A percentile compares a stretch with the other conserved stretches of the same genome.
phyloP scores from a whole-genome alignment of 306 rosid genomes.

The Vigna angularis region DNA sequence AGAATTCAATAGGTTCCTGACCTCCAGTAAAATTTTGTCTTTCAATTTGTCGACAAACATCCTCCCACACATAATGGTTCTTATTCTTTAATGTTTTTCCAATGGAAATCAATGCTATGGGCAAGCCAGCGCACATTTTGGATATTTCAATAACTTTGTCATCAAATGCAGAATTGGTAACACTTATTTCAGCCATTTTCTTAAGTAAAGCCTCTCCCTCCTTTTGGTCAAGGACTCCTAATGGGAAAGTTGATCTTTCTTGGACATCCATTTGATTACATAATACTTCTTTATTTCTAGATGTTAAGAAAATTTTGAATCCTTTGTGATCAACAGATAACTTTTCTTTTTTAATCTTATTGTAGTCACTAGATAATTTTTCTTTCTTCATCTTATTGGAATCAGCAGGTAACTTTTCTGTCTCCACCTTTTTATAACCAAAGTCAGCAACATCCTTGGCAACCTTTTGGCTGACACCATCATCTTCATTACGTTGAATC shows the following conservation, averaged over 20 bases:
- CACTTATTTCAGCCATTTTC: not conserved
- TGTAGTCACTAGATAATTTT: conserved; percentile 9
- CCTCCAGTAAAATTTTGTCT: not conserved
- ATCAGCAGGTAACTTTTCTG: not conserved
- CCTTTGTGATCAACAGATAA: not conserved
- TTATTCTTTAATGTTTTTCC: conserved; percentile 18
- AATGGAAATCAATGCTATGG: conserved; percentile 7
- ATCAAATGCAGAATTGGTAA: not conserved
- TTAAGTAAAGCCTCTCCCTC: conserved; percentile 21
- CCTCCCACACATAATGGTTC: conserved; percentile 13
- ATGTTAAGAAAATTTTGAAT: not conserved
- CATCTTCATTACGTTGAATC: not conserved
- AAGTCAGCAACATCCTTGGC: not conserved
- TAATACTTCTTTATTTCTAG: conserved; percentile 14
- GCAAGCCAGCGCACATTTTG: conserved; percentile 17
- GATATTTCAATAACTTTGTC: not conserved
- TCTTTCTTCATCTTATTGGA: not conserved
- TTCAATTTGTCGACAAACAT: not conserved
- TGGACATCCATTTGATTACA: conserved; percentile 9
- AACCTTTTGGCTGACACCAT: not conserved
- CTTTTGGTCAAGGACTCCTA: conserved; percentile 11
- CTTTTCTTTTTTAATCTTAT: not conserved
- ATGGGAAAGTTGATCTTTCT: not conserved
- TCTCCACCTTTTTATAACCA: not conserved
- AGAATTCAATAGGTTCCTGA: not conserved